Percentiles rank a stretch among this genome's conserved stretches.
phyloP scores from a whole-genome alignment of 1,284 basidiomycete species.

The Microbotryum saponariae region DNA sequence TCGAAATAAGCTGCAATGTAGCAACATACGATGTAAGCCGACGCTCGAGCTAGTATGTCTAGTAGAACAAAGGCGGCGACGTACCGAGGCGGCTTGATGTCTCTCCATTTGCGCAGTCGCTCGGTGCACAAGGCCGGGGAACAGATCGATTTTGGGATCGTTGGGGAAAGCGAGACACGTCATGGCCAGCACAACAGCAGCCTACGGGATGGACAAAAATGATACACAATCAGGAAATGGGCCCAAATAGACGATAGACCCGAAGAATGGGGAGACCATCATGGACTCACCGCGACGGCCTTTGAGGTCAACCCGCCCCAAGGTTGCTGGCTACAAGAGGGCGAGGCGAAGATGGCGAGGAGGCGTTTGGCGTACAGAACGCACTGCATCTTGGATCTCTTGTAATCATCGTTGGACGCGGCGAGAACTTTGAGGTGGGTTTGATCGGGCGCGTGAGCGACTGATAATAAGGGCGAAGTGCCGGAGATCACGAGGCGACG shows the following conservation, averaged over 20 bases:
- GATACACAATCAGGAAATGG: neutral
- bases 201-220: slow-evolving; percentile 6
- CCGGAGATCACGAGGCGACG: too few species aligned
- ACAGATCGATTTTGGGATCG: slow-evolving; percentile 14
- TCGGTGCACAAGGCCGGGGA: slow-evolving; percentile 15
- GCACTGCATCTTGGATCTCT: slow-evolving; percentile 16
- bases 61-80: neutral
- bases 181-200: slow-evolving; percentile 22
- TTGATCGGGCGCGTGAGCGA: neutral
- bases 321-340: slow-evolving; percentile 11
- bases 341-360: slow-evolving; percentile 26
- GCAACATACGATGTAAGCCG: neutral
- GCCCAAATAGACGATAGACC: neutral
- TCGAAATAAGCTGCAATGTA: slow-evolving; percentile 14
- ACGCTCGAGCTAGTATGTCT: neutral
- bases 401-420: slow-evolving; percentile 12
- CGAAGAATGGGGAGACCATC: neutral
- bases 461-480: neutral
- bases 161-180: slow-evolving; percentile 24
- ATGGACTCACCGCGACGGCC: neutral
- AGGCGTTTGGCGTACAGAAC: slow-evolving; percentile 17
- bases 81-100: slow-evolving; percentile 9
- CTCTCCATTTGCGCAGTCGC: slow-evolving; percentile 18
- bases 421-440: slow-evolving; percentile 10
- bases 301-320: slow-evolving; percentile 23